Percentiles rank a stretch among this genome's conserved stretches.
These are phyloP conservation scores for Lachancea thermotolerans DNA, from an alignment of 805 yeast species.

Conservation along the genomic window DNA sequence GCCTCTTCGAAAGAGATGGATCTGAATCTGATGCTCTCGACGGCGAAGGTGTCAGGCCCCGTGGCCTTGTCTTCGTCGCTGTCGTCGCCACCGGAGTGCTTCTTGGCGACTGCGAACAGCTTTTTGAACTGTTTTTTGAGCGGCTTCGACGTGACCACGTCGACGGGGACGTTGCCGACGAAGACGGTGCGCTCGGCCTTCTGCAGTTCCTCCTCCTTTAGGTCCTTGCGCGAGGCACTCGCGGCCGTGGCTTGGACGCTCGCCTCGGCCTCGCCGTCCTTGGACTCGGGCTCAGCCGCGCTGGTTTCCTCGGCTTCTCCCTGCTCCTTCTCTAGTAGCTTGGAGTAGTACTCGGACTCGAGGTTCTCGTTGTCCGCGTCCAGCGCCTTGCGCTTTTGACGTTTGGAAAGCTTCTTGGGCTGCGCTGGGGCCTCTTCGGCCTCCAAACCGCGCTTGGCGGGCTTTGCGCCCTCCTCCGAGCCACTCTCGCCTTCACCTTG, in stretches of 20 bases:
- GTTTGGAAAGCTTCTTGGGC: slow-evolving; percentile 23
- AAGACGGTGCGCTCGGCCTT: slow-evolving; percentile 83
- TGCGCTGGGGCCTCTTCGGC: background rate
- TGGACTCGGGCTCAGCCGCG: slow-evolving; percentile 7
- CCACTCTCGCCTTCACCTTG: background rate
- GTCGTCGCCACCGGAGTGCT: slow-evolving; percentile 4
- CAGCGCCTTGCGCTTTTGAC: slow-evolving; percentile 14
- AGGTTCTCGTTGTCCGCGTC: slow-evolving; percentile 42
- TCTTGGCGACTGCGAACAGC: slow-evolving; percentile 36
- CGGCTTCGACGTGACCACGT: slow-evolving; percentile 57
- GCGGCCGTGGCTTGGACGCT: slow-evolving; percentile 16
- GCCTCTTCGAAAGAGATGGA: slow-evolving; percentile 85
- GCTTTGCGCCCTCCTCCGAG: slow-evolving; percentile 9
- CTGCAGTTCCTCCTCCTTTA: slow-evolving; percentile 64
- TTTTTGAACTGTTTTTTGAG: slow-evolving; percentile 58
- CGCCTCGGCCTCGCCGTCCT: slow-evolving; percentile 14
- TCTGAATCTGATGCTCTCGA: slow-evolving; percentile 81
- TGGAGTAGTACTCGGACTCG: slow-evolving; percentile 48
- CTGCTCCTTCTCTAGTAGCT: slow-evolving; percentile 36
- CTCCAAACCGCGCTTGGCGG: slow-evolving; percentile 19
- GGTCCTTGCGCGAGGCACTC: slow-evolving; percentile 46
- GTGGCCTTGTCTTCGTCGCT: slow-evolving; percentile 10
- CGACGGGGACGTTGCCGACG: slow-evolving; percentile 73
- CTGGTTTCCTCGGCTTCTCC: slow-evolving; percentile 11
- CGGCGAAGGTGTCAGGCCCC: slow-evolving; percentile 23